Evolutionary conservation across 768 basidiomycete species (phyloP), one percentile per base, ranked within the genome.

Genomic region (Podaxis carcinomalis): DNA sequence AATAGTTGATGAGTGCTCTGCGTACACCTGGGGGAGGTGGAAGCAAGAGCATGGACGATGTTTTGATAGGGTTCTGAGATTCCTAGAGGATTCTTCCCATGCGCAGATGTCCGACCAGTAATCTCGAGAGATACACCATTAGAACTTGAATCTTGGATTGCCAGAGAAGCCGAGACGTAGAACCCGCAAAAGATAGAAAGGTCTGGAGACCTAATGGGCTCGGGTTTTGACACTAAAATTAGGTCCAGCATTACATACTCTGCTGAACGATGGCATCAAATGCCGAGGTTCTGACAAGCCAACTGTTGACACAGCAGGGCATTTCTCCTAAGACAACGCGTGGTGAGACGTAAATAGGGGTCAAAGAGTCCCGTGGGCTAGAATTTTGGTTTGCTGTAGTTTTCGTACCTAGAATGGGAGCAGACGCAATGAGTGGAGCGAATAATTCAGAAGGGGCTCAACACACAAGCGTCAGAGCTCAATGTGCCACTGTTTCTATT

Each of bases 401-500:
- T 7, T 32, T 32, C 32, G 32, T 32, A 28, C 27, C 5, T 28
- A 9, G 32, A 32, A 32, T 32, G 32, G 28, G 28, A 9, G 6
- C 32, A 9, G 32, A 32, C 32, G 32, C 9, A 32, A 32, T 5
- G 32, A 19, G n/a, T 42, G 40, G n/a, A 19, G 40, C 40, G 27
- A 13, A 13, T 21, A 23, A 27, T 32, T 32, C 32, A 32, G 19
- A 49, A 13, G 3, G 11, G 11, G 19, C 27, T 49, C 47, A 3
- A 27, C n/a, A 23, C 6, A 10, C 21, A 23, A 11, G 21, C 47
- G 11, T 13, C 11, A 25, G 42, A 21, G 44, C 51, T 60, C 59
- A 21, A 40, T 39, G 57, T 59, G 70, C 68, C 66, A 68, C 65
- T 11, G 59, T 63, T 57, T 58, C 55, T 75, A 59, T 71, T 74